Evolutionary conservation across 1,284 basidiomycete species (phyloP).

Genomic region (Sporisorium exsertum): DNA sequence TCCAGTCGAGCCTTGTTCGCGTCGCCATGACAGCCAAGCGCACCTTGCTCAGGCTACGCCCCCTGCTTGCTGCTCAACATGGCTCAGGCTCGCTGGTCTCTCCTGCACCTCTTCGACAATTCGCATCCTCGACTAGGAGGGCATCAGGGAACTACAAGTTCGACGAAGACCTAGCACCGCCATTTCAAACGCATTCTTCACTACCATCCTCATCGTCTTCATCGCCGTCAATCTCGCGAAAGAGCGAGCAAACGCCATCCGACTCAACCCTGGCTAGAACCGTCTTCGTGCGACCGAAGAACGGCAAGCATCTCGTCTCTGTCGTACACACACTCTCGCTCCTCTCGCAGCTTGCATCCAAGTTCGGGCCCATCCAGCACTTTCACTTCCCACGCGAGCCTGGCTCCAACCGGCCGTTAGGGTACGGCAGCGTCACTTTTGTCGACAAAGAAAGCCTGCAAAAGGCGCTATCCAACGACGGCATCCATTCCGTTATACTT

Average conservation of each 20-base stretch:
- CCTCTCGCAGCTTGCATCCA: constrained; percentile 33
- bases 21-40: constrained; percentile 23
- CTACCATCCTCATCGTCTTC: constrained; percentile 1
- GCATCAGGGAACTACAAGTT: constrained; percentile 21
- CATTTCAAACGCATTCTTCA: not conserved
- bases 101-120: not conserved
- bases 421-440: constrained; percentile 49
- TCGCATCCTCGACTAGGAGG: constrained; percentile 6
- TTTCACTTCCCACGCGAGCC: constrained; percentile 53
- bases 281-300: constrained; percentile 41
- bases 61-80: constrained; percentile 8
- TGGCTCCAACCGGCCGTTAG: constrained; percentile 22
- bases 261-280: constrained; percentile 23
- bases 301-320: constrained; percentile 49
- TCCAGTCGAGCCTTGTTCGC: not conserved
- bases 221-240: not conserved
- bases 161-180: constrained; percentile 20
- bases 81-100: not conserved
- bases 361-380: constrained; percentile 40
- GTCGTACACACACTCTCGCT: constrained; percentile 45
- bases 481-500: constrained; percentile 29
- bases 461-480: constrained; percentile 40
- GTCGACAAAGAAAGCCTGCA: constrained; percentile 24
- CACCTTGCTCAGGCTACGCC: constrained; percentile 23
- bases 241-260: not conserved